Evolutionary conservation across 768 basidiomycete species (phyloP).

Genomic region (Phaeolepiota aurea): DNA sequence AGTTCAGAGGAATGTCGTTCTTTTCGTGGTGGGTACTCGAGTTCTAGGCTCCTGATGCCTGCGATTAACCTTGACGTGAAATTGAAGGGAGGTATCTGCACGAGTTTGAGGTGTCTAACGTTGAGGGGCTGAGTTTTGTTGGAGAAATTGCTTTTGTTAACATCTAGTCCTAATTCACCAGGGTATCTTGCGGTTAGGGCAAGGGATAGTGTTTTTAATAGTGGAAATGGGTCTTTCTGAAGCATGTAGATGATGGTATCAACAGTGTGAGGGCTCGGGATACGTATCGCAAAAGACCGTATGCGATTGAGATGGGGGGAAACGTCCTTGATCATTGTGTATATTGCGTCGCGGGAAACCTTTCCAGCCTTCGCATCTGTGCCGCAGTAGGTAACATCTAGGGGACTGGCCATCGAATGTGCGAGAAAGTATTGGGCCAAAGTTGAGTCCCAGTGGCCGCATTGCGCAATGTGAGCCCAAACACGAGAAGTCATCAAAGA

Average conservation of each 20-base stretch:
- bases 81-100: conserved; percentile 30
- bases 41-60: conserved; percentile 31
- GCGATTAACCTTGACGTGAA: conserved; percentile 26
- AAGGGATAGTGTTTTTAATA: too few relatives aligned
- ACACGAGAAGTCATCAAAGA: neutral
- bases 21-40: conserved; percentile 26
- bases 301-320: neutral
- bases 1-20: conserved; percentile 20
- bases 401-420: neutral
- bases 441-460: neutral
- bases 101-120: conserved; percentile 28
- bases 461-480: neutral
- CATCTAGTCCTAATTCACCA: too few relatives aligned
- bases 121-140: too few relatives aligned
- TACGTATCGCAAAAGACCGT: neutral
- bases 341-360: too few relatives aligned
- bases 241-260: too few relatives aligned
- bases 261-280: neutral
- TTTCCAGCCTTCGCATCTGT: too few relatives aligned
- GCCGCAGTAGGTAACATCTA: too few relatives aligned
- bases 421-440: neutral
- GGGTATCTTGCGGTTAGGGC: too few relatives aligned
- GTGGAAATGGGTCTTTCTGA: too few relatives aligned
- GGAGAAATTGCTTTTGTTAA: too few relatives aligned
- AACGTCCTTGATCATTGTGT: neutral